Evolutionary conservation across 2,329 filamentous ascomycete species (phyloP).

Genomic region (Beauveria australis): DNA sequence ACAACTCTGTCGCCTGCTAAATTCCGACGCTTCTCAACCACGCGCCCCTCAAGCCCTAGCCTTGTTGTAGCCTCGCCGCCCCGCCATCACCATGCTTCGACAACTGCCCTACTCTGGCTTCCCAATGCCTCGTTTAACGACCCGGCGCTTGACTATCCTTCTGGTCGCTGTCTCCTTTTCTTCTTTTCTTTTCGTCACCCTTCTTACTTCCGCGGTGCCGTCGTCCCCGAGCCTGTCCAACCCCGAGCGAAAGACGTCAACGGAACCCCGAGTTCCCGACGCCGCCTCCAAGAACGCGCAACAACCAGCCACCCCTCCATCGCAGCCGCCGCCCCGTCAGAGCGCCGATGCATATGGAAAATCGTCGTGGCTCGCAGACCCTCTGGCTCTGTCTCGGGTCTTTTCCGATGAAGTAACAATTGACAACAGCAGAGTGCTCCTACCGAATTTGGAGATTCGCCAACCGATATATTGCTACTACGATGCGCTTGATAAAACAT

Average conservation of each 20-base stretch:
- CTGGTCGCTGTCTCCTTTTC: slow-evolving; percentile 44
- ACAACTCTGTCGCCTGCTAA: neutral
- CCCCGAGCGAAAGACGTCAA: slow-evolving; percentile 41
- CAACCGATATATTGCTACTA: slow-evolving; percentile 87
- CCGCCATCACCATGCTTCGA: slow-evolving; percentile 21
- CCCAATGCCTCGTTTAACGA: slow-evolving; percentile 40
- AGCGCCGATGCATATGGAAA: slow-evolving; percentile 71
- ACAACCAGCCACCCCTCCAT: slow-evolving; percentile 61
- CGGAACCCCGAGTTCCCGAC: slow-evolving; percentile 32
- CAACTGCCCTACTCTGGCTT: slow-evolving; percentile 34
- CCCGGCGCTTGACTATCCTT: slow-evolving; percentile 45
- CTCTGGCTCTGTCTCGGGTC: slow-evolving; percentile 75
- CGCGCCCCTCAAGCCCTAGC: neutral
- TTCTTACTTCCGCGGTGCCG: slow-evolving; percentile 40
- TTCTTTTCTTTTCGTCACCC: slow-evolving; percentile 46
- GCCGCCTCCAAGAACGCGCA: slow-evolving; percentile 40
- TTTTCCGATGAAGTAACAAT: slow-evolving; percentile 76
- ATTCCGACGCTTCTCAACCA: neutral
- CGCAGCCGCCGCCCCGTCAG: slow-evolving; percentile 65
- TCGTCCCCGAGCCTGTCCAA: slow-evolving; percentile 40
- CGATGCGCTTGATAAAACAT: slow-evolving; percentile 56
- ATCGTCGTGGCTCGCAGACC: slow-evolving; percentile 79
- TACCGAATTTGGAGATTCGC: slow-evolving; percentile 65
- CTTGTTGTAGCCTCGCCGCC: neutral
- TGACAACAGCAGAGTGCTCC: slow-evolving; percentile 73